Conservation (phyloP, 345 rosid genomes). For the Salix exigua region DNA sequence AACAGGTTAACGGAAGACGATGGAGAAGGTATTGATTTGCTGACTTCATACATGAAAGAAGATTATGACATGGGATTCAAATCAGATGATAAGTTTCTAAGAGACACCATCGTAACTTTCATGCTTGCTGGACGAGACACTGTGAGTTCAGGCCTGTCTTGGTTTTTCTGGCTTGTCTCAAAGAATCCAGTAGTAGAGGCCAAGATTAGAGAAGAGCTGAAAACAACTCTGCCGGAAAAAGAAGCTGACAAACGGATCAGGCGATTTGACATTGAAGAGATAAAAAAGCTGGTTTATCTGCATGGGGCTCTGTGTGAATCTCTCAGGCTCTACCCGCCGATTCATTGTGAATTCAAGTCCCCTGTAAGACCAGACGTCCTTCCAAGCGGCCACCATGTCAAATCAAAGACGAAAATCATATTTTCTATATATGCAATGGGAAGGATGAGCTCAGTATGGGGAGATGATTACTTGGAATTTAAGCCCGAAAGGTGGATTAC, state of each 20-base stretch:
- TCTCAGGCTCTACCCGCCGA: conserved; percentile 42
- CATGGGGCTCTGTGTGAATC: conserved; percentile 42
- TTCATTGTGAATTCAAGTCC: conserved; percentile 36
- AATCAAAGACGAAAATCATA: conserved; percentile 22
- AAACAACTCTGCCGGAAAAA: conserved; percentile 7
- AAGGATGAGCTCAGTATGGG: conserved; percentile 41
- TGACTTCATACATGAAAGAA: conserved; percentile 27
- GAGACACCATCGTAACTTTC: conserved; percentile 34
- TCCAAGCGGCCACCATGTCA: conserved; percentile 45
- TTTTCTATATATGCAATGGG: conserved; percentile 29
- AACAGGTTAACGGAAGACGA: not conserved
- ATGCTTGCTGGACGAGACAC: conserved; percentile 48
- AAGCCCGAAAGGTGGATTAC: conserved; percentile 43
- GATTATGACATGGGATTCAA: conserved; percentile 5
- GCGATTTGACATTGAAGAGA: conserved; percentile 12
- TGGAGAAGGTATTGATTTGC: conserved; percentile 13
- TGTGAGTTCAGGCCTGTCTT: conserved; percentile 39
- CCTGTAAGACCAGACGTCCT: conserved; percentile 33
- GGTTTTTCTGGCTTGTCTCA: conserved; percentile 49
- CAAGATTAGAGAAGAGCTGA: conserved; percentile 38
- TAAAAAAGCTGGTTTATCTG: conserved; percentile 42
- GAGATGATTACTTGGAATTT: conserved; percentile 39
- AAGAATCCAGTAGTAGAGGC: conserved; percentile 19
- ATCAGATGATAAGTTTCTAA: conserved; percentile 26
- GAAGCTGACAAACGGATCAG: not conserved